phyloP scores from a whole-genome alignment of 2,329 filamentous ascomycete genomes.

The Epicoccum nigrum region DNA sequence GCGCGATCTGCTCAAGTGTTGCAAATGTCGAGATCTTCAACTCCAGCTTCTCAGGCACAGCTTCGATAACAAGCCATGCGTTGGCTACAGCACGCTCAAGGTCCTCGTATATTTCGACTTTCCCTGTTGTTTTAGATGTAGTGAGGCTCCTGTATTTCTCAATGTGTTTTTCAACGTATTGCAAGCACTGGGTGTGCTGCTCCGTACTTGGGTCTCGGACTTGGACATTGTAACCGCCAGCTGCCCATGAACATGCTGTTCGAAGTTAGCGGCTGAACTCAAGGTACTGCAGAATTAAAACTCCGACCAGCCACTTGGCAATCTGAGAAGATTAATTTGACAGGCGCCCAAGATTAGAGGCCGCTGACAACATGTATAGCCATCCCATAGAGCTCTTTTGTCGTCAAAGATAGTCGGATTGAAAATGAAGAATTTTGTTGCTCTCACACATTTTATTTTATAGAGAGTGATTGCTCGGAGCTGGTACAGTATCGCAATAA shows the following conservation, averaged over 20 bases:
- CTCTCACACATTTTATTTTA: too few species aligned
- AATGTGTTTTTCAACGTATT: slow-evolving; percentile 50
- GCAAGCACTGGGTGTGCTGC: slow-evolving; percentile 45
- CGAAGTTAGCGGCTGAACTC: not conserved
- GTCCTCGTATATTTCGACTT: slow-evolving; percentile 36
- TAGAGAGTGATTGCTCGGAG: too few species aligned
- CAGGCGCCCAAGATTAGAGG: too few species aligned
- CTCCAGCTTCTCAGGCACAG: slow-evolving; percentile 57
- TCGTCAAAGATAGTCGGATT: too few species aligned
- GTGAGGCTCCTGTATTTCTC: slow-evolving; percentile 13
- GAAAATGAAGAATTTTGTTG: too few species aligned
- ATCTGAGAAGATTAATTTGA: too few species aligned
- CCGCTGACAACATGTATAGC: too few species aligned
- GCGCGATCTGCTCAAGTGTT: slow-evolving; percentile 53
- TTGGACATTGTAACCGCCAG: slow-evolving; percentile 52
- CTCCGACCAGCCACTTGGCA: too few species aligned
- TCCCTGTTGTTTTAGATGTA: not conserved
- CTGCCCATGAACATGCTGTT: slow-evolving; percentile 42
- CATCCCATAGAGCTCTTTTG: too few species aligned
- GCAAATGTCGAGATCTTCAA: slow-evolving; percentile 58
- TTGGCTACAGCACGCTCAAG: slow-evolving; percentile 51
- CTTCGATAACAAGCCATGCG: slow-evolving; percentile 62
- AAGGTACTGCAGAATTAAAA: too few species aligned
- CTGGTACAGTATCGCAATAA: too few species aligned
- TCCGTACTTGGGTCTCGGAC: slow-evolving; percentile 51